phyloP scores from a whole-genome alignment of 2,329 filamentous ascomycete genomes.

The Bipolaris oryzae region DNA sequence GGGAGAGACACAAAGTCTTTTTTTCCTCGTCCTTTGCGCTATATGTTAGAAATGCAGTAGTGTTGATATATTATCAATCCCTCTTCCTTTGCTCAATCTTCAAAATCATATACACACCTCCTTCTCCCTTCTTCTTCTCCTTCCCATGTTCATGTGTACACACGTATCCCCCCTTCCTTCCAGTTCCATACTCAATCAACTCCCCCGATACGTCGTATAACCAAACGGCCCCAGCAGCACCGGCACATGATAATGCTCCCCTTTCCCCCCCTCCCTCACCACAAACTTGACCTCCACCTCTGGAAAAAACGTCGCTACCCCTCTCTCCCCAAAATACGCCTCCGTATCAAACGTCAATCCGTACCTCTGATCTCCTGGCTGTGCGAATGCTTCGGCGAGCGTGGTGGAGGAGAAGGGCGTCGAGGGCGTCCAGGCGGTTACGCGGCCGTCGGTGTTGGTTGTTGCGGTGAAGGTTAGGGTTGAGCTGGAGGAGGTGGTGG shows the following conservation, averaged over 20 bases:
- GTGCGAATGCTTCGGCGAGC: constrained; percentile 44
- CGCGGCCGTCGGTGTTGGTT: constrained; percentile 78
- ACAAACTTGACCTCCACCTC: constrained; percentile 62
- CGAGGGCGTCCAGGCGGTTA: constrained; percentile 69
- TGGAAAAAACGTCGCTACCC: constrained; percentile 61
- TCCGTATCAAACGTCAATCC: constrained; percentile 75
- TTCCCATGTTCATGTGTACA: not conserved
- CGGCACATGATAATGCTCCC: constrained; percentile 79
- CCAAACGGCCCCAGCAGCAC: constrained; percentile 77
- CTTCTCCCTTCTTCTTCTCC: not conserved
- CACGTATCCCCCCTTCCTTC: no score
- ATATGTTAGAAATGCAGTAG: no score
- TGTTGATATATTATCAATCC: no score
- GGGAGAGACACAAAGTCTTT: no score
- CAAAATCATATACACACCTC: no score
- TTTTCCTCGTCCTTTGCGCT: no score
- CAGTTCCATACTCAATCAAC: constrained; percentile 13
- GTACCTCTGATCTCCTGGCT: constrained; percentile 62
- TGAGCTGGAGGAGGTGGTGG: constrained; percentile 52
- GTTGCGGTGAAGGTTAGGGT: constrained; percentile 60
- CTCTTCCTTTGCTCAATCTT: no score
- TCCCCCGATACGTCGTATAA: constrained; percentile 80
- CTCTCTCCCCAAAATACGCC: constrained; percentile 69
- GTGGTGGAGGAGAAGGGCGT: constrained; percentile 50
- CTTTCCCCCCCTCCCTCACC: constrained; percentile 52